Conservation (phyloP, 1,139 yeast species). For the Candida tetrigidarum region DNA sequence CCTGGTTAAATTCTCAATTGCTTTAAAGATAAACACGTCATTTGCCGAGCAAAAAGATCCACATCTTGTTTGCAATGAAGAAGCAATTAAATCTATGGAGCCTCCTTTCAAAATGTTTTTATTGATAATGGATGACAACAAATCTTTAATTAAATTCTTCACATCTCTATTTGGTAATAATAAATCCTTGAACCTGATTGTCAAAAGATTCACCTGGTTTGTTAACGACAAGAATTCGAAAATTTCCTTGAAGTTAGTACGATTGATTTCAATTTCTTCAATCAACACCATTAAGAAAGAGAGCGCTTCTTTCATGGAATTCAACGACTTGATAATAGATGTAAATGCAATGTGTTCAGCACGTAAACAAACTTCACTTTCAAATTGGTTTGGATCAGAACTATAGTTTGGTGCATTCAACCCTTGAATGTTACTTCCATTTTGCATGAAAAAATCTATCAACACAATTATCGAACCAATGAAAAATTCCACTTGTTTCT, state of each 20-base stretch:
- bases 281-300: conserved; percentile 82
- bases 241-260: conserved; percentile 57
- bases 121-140: conserved; percentile 86
- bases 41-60: conserved; percentile 94
- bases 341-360: conserved; percentile 92
- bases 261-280: conserved; percentile 66
- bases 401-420: conserved; percentile 54
- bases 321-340: conserved; percentile 73
- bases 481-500: conserved; percentile 63
- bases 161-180: conserved; percentile 66
- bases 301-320: conserved; percentile 85
- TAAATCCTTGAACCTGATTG: conserved; percentile 72
- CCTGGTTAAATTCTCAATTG: conserved; percentile 85
- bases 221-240: conserved; percentile 69
- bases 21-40: conserved; percentile 93
- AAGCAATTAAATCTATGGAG: conserved; percentile 88
- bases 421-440: conserved; percentile 68
- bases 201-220: conserved; percentile 68
- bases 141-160: conserved; percentile 80
- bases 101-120: conserved; percentile 91
- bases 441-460: conserved; percentile 58
- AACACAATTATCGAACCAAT: conserved; percentile 68
- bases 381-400: conserved; percentile 51
- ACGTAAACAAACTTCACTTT: conserved; percentile 74
- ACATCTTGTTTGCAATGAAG: conserved; percentile 88